A percentile compares a stretch with the other conserved stretches of the same genome.
These are phyloP conservation scores for Cyclotella cryptica DNA, from an alignment of 108 stramenopile species.

Conservation along the genomic window DNA sequence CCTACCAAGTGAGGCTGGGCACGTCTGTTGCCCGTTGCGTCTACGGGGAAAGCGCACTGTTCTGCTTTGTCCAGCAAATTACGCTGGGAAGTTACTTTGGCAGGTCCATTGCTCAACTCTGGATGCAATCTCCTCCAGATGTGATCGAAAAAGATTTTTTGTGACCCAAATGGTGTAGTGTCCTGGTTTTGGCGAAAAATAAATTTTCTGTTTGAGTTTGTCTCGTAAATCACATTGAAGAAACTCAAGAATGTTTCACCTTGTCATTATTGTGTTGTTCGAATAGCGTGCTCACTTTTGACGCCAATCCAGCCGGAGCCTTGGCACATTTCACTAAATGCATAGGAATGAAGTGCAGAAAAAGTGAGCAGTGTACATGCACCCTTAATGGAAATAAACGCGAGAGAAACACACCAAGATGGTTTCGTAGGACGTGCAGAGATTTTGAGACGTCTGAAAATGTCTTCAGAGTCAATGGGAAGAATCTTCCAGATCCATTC, in stretches of 20 bases:
- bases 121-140: conserved; percentile 54
- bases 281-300: conserved; percentile 58
- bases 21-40: not conserved
- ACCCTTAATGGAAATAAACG: not conserved
- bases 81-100: not conserved
- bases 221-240: not conserved
- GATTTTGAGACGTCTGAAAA: conserved; percentile 54
- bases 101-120: conserved; percentile 26
- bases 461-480: conserved; percentile 54
- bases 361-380: not conserved
- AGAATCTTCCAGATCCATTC: conserved; percentile 51
- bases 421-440: conserved; percentile 47
- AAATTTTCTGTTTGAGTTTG: not conserved
- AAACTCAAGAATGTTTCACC: conserved; percentile 18
- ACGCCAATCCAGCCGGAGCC: conserved; percentile 70
- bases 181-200: not conserved
- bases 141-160: conserved; percentile 54
- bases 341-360: not conserved
- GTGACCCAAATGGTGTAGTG: conserved; percentile 50
- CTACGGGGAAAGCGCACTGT: not conserved
- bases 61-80: not conserved
- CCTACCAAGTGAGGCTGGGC: too few species aligned
- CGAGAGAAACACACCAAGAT: conserved; percentile 11
- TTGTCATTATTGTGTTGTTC: conserved; percentile 75
- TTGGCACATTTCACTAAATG: conserved; percentile 54